These are phyloP conservation scores for Effrenium voratum DNA, from an alignment of 73 alveolate genomes.

Conservation along the genomic window DNA sequence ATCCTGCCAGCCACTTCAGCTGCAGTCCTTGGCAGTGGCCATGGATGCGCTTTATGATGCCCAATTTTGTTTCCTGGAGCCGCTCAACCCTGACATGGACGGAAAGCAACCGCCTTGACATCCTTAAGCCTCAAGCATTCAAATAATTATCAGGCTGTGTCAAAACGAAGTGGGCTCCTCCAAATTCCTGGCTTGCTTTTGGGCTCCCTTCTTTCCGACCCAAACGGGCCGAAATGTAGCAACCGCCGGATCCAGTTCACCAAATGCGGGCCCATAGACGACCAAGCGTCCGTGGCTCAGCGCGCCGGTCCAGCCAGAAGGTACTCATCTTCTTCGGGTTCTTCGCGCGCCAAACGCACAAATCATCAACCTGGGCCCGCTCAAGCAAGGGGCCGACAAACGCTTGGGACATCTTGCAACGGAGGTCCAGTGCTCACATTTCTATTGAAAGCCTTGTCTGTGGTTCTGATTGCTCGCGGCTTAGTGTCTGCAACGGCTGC, in stretches of 20 bases:
- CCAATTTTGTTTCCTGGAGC: no score
- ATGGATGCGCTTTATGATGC: no score
- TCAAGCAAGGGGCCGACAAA: no score
- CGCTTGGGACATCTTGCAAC: neutral
- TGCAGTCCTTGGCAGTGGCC: constrained; percentile 24
- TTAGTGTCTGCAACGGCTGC: no score
- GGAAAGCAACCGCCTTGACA: neutral
- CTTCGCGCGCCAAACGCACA: constrained; percentile 57
- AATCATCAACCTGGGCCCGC: constrained; percentile 51
- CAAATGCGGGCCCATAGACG: neutral
- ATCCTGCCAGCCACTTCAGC: constrained; percentile 61
- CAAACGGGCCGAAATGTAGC: neutral
- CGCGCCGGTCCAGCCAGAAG: constrained; percentile 28
- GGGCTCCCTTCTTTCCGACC: neutral
- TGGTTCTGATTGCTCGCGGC: no score
- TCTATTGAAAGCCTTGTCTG: neutral
- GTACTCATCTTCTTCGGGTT: constrained; percentile 31
- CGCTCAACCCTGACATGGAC: neutral
- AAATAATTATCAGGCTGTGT: neutral
- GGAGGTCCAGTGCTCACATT: neutral
- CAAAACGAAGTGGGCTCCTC: neutral
- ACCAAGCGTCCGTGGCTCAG: neutral
- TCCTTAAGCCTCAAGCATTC: neutral
- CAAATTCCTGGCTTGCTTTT: neutral
- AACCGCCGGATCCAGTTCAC: neutral